Evolutionary conservation across 2,329 filamentous ascomycete species (phyloP), one percentile per base, ranked within the genome.

Genomic region (Tympanopsis confertula): DNA sequence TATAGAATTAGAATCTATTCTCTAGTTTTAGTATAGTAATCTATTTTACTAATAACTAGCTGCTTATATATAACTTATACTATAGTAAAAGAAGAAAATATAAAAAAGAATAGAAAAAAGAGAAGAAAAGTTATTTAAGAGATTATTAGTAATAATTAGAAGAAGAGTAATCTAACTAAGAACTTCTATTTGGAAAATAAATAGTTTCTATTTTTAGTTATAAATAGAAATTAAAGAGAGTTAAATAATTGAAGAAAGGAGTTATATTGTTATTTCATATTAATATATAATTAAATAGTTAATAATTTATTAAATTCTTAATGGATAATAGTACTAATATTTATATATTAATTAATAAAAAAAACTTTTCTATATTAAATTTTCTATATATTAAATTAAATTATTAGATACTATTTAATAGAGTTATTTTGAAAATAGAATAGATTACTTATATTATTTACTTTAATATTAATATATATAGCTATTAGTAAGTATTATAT

Each of bases 161-260:
- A n/a, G n/a, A n/a, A n/a, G n/a, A n/a, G n/a, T n/a, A n/a, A n/a
- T n/a, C n/a, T n/a, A n/a, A n/a, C n/a, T n/a, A n/a, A n/a, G n/a
- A n/a, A n/a, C 33, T 35, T 19, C 19, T 35, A 22, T 35, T 35
- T 35, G 17, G 17, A 12, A 35, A 38, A 13, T 35, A 22, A 38
- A 14, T 35, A 13, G 19, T 22, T 17, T 35, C 17, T 4, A 13
- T 35, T 38, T 35, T 18, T 38, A 35, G 17, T 38, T 35, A 35
- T 18, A 35, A 4, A 35, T 35, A 35, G 10, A 19, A 13, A 22
- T 5, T 3, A 12, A 33, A 19, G 15, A 22, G 35, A 12, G 19
- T 18, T 19, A 10, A 35, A 35, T 38, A 18, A 22, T 22, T 35
- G 33, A 38, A 38, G 10, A 18, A 18, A 35, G 35, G 17, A 4